phyloP scores from a whole-genome alignment of 305 asterid species.

The Striga hermonthica region DNA sequence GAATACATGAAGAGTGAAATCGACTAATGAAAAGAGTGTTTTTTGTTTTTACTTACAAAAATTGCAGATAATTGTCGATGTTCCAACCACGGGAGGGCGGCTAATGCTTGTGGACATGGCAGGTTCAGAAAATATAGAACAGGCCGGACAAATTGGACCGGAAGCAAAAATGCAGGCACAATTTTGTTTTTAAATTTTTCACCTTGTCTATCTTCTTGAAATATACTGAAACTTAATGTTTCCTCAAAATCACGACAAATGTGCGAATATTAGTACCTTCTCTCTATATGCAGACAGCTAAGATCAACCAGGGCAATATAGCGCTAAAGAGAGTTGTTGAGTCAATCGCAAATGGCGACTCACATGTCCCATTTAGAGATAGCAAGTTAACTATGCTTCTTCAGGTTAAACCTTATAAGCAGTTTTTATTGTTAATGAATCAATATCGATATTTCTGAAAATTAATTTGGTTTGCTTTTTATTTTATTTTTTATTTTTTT shows the following conservation, averaged over 20 bases:
- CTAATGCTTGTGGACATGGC: slow-evolving; percentile 98
- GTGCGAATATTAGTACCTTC: background rate
- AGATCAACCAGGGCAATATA: slow-evolving; percentile 88
- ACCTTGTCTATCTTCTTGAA: too few relatives aligned
- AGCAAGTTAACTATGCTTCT: slow-evolving; percentile 99
- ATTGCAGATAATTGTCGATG: slow-evolving; percentile 85
- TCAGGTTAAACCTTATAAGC: too few relatives aligned
- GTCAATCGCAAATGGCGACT: slow-evolving; percentile 92
- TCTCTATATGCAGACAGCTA: slow-evolving; percentile 67
- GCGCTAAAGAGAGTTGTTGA: slow-evolving; percentile 93
- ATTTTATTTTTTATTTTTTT: slow-evolving; percentile 20
- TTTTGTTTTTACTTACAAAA: too few relatives aligned
- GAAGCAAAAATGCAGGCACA: slow-evolving; percentile 93
- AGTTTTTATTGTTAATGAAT: too few relatives aligned
- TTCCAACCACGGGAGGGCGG: slow-evolving; percentile 91
- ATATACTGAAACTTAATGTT: too few relatives aligned
- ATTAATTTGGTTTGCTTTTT: background rate
- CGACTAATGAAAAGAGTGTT: background rate
- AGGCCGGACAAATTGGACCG: slow-evolving; percentile 83
- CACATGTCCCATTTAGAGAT: slow-evolving; percentile 95
- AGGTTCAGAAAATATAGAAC: slow-evolving; percentile 94
- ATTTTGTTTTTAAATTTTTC: background rate
- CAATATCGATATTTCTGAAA: too few relatives aligned
- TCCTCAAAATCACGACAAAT: too few relatives aligned
- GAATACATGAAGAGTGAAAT: background rate